Evolutionary conservation across 257 asterid genomes (phyloP).

Genomic region (Solanum clarkiae): DNA sequence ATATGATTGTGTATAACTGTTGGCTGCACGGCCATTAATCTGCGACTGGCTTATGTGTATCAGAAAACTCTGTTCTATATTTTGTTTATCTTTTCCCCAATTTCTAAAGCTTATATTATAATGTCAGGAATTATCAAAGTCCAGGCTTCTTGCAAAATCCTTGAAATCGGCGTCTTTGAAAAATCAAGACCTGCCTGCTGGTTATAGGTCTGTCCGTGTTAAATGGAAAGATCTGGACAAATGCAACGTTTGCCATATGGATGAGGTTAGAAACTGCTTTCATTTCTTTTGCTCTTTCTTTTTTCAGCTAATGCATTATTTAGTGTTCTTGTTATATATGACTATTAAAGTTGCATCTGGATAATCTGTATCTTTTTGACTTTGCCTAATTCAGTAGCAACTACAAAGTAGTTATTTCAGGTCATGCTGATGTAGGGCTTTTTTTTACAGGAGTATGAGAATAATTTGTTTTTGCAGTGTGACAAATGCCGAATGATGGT

Average conservation of each 20-base stretch:
- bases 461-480: conserved; percentile 93
- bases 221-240: conserved; percentile 97
- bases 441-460: conserved; percentile 86
- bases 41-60: neutral
- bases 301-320: conserved; percentile 4
- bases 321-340: neutral
- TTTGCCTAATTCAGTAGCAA: neutral
- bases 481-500: conserved; percentile 99
- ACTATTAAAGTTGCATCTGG: neutral
- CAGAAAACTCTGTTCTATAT: neutral
- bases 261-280: conserved; percentile 50
- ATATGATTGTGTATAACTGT: neutral
- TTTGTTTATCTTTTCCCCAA: neutral
- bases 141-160: conserved; percentile 30
- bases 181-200: conserved; percentile 34
- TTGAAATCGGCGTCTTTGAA: conserved; percentile 39
- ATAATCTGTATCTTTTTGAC: neutral
- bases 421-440: conserved; percentile 13
- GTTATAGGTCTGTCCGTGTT: conserved; percentile 74
- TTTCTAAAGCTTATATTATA: neutral
- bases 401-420: neutral
- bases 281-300: neutral
- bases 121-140: conserved; percentile 60
- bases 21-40: neutral
- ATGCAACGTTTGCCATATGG: conserved; percentile 99